Evolutionary conservation across 176 grass and related monocot genomes (phyloP), one percentile per base, ranked within the genome.

Genomic region (Elaeis guineensis): DNA sequence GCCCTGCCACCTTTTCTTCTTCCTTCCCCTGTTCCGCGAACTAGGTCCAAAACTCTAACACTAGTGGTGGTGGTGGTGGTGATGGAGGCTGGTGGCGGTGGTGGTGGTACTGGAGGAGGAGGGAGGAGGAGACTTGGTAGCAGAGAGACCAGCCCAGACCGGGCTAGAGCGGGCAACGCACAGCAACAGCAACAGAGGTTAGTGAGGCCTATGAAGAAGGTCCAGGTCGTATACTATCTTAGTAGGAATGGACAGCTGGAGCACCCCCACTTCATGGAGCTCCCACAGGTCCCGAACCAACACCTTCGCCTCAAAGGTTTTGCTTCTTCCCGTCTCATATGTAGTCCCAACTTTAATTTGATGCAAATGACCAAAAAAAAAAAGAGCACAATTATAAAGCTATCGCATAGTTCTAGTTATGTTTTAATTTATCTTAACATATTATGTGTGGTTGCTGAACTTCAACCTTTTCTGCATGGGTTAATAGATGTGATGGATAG

Each of bases 251-350:
- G 92, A 0, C 92, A 97, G 66, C 75, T 97, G 57, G 92, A 97
- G 78, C 92, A 97, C 81, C 92, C 92, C 1, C 92, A 97, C 71
- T 91, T 91, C 75, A 83, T 97, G 83, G 92, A 97, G 87, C 75
- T 97, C 50, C 62, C 87, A 67, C 84, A 85, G 67, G 70, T 80
- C 49, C 78, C 87, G 0, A 89, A 85, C 76, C 84, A 97, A 68
- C 87, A 85, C 0, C 81, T 97, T 0, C 92, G 87, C 61, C 92
- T 97, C 76, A 91, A 85, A 91, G 92, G 92, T 97, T 29, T 19
- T 17, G 17, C 14, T 71, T 18, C 49, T 57, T 9, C 20, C 28
- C 49, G 16, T 9, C 53, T 9, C 25, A 16, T 4, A 59, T 66
- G 14, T 44, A 11, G 9, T 44, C 2, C 35, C 11, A 44, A 9